Evolutionary conservation across 148 eudicot species (phyloP).

Genomic region (Selenicereus undatus): DNA sequence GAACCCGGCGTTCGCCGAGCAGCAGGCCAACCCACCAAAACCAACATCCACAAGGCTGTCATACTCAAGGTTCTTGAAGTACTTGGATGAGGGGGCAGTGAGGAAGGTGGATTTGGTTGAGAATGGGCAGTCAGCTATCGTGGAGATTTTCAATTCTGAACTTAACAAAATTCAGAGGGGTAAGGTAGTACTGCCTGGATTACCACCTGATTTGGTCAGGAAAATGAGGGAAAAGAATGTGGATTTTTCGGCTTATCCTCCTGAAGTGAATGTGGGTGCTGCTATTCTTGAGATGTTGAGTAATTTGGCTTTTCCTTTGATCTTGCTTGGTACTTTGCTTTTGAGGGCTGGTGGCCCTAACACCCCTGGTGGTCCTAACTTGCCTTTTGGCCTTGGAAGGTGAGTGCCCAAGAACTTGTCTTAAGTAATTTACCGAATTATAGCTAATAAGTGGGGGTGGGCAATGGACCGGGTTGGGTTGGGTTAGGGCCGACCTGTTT

Average conservation of each 20-base stretch:
- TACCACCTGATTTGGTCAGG: conserved; percentile 58
- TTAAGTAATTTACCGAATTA: neutral
- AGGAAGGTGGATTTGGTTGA: conserved; percentile 68
- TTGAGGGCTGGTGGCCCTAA: conserved; percentile 42
- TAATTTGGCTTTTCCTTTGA: conserved; percentile 75
- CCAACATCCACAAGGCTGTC: conserved; percentile 56
- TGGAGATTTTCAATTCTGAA: conserved; percentile 54
- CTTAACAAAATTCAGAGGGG: conserved; percentile 64
- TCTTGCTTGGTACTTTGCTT: conserved; percentile 54
- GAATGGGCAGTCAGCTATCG: conserved; percentile 60
- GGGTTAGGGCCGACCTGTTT: too few species aligned
- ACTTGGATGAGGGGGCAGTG: conserved; percentile 63
- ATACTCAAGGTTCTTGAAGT: conserved; percentile 67
- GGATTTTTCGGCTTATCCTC: conserved; percentile 67
- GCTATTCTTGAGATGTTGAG: conserved; percentile 57
- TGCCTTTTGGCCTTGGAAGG: conserved; percentile 89
- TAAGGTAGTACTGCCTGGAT: conserved; percentile 64
- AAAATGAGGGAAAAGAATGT: conserved; percentile 63
- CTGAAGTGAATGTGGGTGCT: conserved; percentile 39
- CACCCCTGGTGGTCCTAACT: conserved; percentile 60
- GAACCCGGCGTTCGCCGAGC: conserved; percentile 42
- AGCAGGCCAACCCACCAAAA: conserved; percentile 41
- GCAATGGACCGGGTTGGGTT: too few species aligned
- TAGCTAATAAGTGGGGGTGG: too few species aligned
- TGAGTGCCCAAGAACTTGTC: conserved; percentile 19